These are phyloP conservation scores for Zopfia rhizophila DNA, from an alignment of 2,329 filamentous ascomycete genomes.

Conservation along the genomic window DNA sequence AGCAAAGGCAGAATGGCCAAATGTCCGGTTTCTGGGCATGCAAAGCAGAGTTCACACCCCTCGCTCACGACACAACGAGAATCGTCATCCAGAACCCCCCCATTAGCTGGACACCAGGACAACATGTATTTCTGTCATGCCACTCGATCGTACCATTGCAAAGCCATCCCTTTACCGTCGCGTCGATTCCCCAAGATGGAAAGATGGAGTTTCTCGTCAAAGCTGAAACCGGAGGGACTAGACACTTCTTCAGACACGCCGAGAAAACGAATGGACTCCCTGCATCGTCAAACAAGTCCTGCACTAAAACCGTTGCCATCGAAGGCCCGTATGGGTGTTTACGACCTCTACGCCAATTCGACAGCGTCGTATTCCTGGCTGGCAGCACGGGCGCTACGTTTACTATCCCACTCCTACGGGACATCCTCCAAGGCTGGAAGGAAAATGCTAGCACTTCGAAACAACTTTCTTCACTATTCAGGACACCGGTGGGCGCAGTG, in stretches of 20 bases:
- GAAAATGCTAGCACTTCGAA: conserved; percentile 34
- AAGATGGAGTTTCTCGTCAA: conserved; percentile 68
- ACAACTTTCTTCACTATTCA: conserved; percentile 26
- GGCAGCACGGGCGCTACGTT: conserved; percentile 70
- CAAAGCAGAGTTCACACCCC: conserved; percentile 53
- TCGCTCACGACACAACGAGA: conserved; percentile 66
- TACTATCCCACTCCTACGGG: conserved; percentile 65
- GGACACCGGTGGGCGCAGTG: conserved; percentile 42
- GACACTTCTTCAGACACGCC: conserved; percentile 62
- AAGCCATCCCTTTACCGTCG: conserved; percentile 72
- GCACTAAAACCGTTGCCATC: conserved; percentile 56
- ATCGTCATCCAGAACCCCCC: conserved; percentile 66
- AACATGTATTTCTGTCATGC: conserved; percentile 71
- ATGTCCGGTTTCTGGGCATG: conserved; percentile 48
- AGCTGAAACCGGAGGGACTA: conserved; percentile 64
- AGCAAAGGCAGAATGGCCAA: conserved; percentile 38
- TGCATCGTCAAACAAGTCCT: conserved; percentile 15
- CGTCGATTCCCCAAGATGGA: conserved; percentile 65
- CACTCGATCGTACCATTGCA: conserved; percentile 67
- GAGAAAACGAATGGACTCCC: conserved; percentile 50
- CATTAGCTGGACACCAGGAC: conserved; percentile 69
- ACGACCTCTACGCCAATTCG: conserved; percentile 66
- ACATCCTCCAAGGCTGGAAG: conserved; percentile 62
- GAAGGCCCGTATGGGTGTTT: conserved; percentile 66
- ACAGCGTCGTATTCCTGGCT: conserved; percentile 68